Base-by-base conservation (phyloP, 805 yeast species). In the Gaillardinia entomophila region DNA sequence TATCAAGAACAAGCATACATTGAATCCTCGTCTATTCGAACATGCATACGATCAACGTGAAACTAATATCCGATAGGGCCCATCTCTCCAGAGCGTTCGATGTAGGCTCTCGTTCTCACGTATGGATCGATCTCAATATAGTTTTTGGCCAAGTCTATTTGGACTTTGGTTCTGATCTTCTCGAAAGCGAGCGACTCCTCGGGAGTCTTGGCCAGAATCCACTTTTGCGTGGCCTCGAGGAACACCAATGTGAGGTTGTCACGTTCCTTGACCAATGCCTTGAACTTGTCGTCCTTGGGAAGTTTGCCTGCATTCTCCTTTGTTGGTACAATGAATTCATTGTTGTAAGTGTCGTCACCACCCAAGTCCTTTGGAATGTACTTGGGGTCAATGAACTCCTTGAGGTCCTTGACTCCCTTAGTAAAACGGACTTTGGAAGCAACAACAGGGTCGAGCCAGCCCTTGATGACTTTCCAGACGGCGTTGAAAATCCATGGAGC, bases 401-500 rank as follows among this genome's bases (percentile, higher is more conserved):
- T 66, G 47, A 90, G 60, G 35, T 92, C 97, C 35, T 77, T 73
- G 16, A 65, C 54, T 42, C 67, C 68, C 50, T 83, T 82, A 16
- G 96, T 84, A 61, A 90, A 92, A 27, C 76, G 74, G 47, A 92
- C 86, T 60, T 90, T 90, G 16, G 90, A 71, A 0, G 96, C 95
- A 34, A 90, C 97, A 16, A 86, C 96, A 3, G 97, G 97, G 54
- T 92, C 97, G 36, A 90, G 68, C 97, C 97, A 90, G 47, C 81
- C 79, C 57, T 86, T 87, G 48, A 92, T 78, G 45, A 90, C 76
- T 45, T 80, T 82, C 97, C 98, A 92, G 38, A 90, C 85, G 16
- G 96, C 90, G 32, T 84, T 77, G 64, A 92, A 92, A 34, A 92
- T 77, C 97, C 97, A 88, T 17, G 98, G 98, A 0, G 98, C 97